Base-by-base conservation (phyloP, 2,329 filamentous ascomycete genomes). In the Fusarium sp. region DNA sequence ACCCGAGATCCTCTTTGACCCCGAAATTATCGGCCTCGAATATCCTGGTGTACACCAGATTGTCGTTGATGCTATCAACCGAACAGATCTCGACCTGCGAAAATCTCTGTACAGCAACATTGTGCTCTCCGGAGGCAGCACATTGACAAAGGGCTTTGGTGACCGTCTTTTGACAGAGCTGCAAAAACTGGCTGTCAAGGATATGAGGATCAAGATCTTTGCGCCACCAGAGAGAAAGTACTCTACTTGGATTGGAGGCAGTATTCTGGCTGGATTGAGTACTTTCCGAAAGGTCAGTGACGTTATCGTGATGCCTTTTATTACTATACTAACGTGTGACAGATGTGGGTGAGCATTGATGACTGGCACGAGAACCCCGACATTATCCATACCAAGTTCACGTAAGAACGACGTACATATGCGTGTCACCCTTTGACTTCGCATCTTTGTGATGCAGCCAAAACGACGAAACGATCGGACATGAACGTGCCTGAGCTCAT, bases 261-360 rank as follows among this genome's bases (percentile, higher is more conserved):
- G 96, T 82, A 99, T 99, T 84, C 86, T 99, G 75, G 96, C 96
- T 38, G 96, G 96, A 11, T 85, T 99, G 83, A 98, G 96, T 86
- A 99, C 96, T 61, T 99, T 99, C 86, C 92, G 96, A 87, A 99
- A 98, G 93, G 95, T 96, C 83, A 82, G 88, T 81, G 16, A 23
- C 37, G 19, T 32, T 16, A 12, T 8, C 19, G 8, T 28, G 11
- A 15, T 33, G 10, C 6, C 35, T 13, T 28, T 30, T 4, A 12
- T 50, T 32, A 38, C 9, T 28, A 21, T 53, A 52, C 77, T 79
- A 60, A 79, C 63, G 46, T 50, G 19, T 42, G 61, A 59, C 81
- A 97, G 96, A 99, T 99, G 96, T 98, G 96, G 95, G 96, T 99
- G 80, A 97, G 95, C 84, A 96, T 97, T 81, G 96, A 98, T 81